Percentiles rank a stretch among this genome's conserved stretches.
These are phyloP conservation scores for Paramecium caudatum DNA, from an alignment of 73 alveolate species.

Conservation along the genomic window DNA sequence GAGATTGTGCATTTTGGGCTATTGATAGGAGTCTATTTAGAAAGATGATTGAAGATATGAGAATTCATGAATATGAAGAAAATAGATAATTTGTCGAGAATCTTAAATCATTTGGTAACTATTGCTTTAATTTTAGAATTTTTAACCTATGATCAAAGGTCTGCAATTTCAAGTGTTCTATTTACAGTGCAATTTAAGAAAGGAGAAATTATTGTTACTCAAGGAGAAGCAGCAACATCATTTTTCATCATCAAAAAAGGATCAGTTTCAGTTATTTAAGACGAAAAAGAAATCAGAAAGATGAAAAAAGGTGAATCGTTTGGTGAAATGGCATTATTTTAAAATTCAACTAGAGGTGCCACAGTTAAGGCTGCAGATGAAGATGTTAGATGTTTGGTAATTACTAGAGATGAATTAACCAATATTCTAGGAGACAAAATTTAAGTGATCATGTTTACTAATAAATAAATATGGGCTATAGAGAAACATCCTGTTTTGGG, in stretches of 20 bases:
- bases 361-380: slow-evolving; percentile 80
- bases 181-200: slow-evolving; percentile 54
- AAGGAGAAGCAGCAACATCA: slow-evolving; percentile 75
- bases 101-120: slow-evolving; percentile 69
- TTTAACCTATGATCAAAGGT: slow-evolving; percentile 55
- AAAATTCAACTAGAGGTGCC: slow-evolving; percentile 84
- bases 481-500: slow-evolving; percentile 42
- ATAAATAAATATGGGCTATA: slow-evolving; percentile 72
- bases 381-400: slow-evolving; percentile 75
- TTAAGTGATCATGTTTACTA: slow-evolving; percentile 53
- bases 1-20: slow-evolving; percentile 79
- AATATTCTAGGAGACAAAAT: slow-evolving; percentile 75
- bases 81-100: slow-evolving; percentile 67
- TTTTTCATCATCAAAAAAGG: slow-evolving; percentile 75
- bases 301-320: slow-evolving; percentile 84
- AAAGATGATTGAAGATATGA: slow-evolving; percentile 74
- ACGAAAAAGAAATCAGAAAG: slow-evolving; percentile 69
- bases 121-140: neutral
- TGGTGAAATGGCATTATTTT: slow-evolving; percentile 85
- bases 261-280: slow-evolving; percentile 62
- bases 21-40: slow-evolving; percentile 72
- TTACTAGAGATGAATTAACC: slow-evolving; percentile 71
- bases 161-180: slow-evolving; percentile 43
- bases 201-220: slow-evolving; percentile 71
- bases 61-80: slow-evolving; percentile 70